Base-by-base conservation (phyloP, 257 asterid genomes). In the Handroanthus guayacan region DNA sequence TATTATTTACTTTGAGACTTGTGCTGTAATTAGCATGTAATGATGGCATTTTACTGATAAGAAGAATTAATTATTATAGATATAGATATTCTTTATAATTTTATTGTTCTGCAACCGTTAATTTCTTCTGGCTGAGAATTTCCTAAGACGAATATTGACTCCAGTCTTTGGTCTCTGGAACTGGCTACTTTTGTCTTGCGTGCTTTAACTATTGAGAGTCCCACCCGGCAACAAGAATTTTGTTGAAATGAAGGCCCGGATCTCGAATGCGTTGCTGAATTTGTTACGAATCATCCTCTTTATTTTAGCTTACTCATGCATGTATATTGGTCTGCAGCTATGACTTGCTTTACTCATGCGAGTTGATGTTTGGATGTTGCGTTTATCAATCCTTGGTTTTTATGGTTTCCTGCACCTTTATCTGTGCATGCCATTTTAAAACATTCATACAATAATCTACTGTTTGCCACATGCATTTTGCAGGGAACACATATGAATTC, bases 401-500 rank as follows among this genome's bases (percentile, higher is more conserved):
- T 47, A 25, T 4, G 18, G 6, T 34, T 20, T 41, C 10, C 2
- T 38, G 34, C 62, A 45, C 34, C 44, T 44, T 60, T 16, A 14
- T 61, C 17, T 44, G 38, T 43, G 14, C 67, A 36, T 43, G 14
- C 16, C 4, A 9, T 20, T 36, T 47, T 13, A 71, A 38, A 62
- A 16, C 31, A 10, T 41, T 54, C 36, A 9, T 9, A 11, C 14
- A 61, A 48, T 54, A 62, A 18, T 36, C 56, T 44, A 41, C n/a
- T 20, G 12, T 60, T 62, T 74, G 75, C 54, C 72, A 58, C 67
- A 74, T 37, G 20, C 34, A 34, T 78, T 54, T 25, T 78, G 69
- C 88, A 86, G 92, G 77, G 48, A 78, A 44, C 75, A 36, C 58
- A 44, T 36, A 45, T 75, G 82, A 65, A 57, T 71, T 57, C 45